phyloP scores from a whole-genome alignment of 768 basidiomycete genomes.

The Russula brevipes region DNA sequence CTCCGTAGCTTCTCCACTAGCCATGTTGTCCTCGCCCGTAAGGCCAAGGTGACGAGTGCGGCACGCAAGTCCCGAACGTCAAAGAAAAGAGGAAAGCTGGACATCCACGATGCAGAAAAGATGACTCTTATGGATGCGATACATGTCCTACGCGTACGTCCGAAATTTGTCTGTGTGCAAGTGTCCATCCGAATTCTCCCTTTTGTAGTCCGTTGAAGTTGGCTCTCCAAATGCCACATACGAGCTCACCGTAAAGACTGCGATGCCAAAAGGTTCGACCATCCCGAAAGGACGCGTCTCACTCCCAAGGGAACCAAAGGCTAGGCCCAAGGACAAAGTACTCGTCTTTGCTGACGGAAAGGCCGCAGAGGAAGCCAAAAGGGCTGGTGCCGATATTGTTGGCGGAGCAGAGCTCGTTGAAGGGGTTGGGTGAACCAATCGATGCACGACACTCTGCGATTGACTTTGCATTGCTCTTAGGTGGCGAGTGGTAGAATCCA shows the following conservation, averaged over 20 bases:
- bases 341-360: constrained; percentile 92
- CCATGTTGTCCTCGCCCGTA: constrained; percentile 42
- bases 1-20: constrained; percentile 52
- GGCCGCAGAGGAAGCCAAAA: constrained; percentile 74
- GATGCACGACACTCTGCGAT: constrained; percentile 11
- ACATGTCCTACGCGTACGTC: constrained; percentile 48
- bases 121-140: constrained; percentile 64
- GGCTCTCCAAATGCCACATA: constrained; percentile 69
- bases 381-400: constrained; percentile 84
- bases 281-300: constrained; percentile 88
- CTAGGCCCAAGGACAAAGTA: constrained; percentile 65
- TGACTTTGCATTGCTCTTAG: constrained; percentile 35
- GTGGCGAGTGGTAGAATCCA: constrained; percentile 67
- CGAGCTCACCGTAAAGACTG: constrained; percentile 76
- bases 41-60: constrained; percentile 53
- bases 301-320: constrained; percentile 76
- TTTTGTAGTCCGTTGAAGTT: constrained; percentile 72
- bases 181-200: not conserved
- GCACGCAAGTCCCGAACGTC: constrained; percentile 50
- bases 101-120: constrained; percentile 58
- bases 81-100: constrained; percentile 46
- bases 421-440: constrained; percentile 51
- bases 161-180: constrained; percentile 33
- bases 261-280: constrained; percentile 68
- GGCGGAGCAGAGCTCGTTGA: constrained; percentile 88